Evolutionary conservation across 306 rosid genomes (phyloP).

Genomic region (Trifolium pratense): DNA sequence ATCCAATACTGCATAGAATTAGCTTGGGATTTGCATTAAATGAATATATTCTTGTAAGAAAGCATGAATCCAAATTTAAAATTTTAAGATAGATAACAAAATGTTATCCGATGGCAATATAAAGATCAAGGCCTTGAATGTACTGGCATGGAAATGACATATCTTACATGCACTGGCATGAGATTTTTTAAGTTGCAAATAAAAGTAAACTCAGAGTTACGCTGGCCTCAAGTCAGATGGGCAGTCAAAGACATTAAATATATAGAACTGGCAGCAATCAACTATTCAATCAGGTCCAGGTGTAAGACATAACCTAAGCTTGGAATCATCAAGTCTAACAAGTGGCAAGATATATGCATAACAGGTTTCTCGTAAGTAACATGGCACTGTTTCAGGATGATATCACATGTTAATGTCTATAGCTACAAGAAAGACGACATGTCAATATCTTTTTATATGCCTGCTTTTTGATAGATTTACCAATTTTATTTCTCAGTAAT

Average conservation of each 20-base stretch:
- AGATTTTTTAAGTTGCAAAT: not conserved
- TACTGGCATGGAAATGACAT: slow-evolving; percentile 1
- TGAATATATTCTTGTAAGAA: slow-evolving; percentile 15
- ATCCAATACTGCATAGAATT: slow-evolving; percentile 29
- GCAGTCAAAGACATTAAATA: not conserved
- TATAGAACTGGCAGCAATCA: slow-evolving; percentile 7
- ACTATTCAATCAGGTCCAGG: not conserved
- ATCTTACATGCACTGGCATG: slow-evolving; percentile 2
- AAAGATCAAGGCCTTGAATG: slow-evolving; percentile 11
- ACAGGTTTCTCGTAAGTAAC: too few relatives aligned
- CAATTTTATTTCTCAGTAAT: too few relatives aligned
- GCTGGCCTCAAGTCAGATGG: not conserved
- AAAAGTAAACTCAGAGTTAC: not conserved
- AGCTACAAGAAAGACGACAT: too few relatives aligned
- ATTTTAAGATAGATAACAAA: slow-evolving; percentile 12
- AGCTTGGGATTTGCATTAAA: slow-evolving; percentile 13
- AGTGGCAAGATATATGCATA: not conserved
- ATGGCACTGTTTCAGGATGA: too few relatives aligned
- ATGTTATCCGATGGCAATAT: slow-evolving; percentile 14
- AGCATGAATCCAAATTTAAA: slow-evolving; percentile 29
- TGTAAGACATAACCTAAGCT: not conserved
- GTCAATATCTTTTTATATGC: too few relatives aligned
- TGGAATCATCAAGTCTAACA: not conserved
- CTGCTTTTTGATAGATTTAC: too few relatives aligned
- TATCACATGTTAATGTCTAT: too few relatives aligned